These are phyloP conservation scores for Nymphaea colorata DNA, from an alignment of 164 flowering plant genomes.

Conservation along the genomic window DNA sequence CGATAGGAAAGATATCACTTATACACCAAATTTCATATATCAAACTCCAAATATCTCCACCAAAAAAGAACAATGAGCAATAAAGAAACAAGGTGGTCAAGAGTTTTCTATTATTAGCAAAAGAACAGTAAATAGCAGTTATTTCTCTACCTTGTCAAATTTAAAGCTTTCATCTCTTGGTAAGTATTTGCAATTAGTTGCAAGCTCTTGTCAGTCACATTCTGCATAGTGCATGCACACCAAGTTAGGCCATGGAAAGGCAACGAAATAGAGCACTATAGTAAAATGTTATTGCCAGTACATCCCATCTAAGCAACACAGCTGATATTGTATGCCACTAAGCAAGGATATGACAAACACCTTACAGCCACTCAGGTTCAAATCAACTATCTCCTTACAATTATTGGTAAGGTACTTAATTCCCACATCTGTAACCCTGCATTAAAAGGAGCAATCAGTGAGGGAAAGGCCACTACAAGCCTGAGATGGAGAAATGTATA, in stretches of 20 bases:
- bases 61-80: not conserved
- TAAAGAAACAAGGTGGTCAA: not conserved
- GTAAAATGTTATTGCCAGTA: no score
- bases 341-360: slow-evolving; percentile 21
- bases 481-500: not conserved
- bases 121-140: not conserved
- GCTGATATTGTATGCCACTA: not conserved
- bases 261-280: no score
- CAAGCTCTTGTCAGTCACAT: slow-evolving; percentile 53
- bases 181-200: slow-evolving; percentile 52
- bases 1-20: no score
- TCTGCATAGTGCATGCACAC: slow-evolving; percentile 22
- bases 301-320: no score
- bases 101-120: not conserved
- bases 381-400: slow-evolving; percentile 47
- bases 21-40: no score
- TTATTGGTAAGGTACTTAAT: slow-evolving; percentile 47
- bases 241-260: no score
- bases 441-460: slow-evolving; percentile 1
- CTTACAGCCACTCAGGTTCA: slow-evolving; percentile 96
- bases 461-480: not conserved
- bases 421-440: slow-evolving; percentile 70
- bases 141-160: slow-evolving; percentile 59
- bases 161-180: slow-evolving; percentile 44
- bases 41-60: not conserved